These are phyloP conservation scores for Pyrus hybrid DNA, from an alignment of 331 rosid genomes.

Conservation along the genomic window DNA sequence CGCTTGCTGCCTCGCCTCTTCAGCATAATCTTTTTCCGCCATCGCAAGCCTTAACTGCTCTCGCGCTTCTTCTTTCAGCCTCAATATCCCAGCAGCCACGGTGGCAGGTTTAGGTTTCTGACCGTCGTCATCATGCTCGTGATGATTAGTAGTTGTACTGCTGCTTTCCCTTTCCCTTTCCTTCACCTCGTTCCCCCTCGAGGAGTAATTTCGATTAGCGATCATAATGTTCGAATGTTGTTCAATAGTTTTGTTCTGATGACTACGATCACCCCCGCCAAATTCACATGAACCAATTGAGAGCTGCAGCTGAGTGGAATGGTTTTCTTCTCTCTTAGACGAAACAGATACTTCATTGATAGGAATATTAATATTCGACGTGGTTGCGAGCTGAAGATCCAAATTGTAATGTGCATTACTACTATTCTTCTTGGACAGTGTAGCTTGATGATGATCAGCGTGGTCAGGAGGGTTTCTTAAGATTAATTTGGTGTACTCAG, in stretches of 20 bases:
- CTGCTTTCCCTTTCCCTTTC: conserved; percentile 6
- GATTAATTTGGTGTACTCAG: neutral
- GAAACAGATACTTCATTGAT: conserved; percentile 23
- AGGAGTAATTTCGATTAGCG: conserved; percentile 22
- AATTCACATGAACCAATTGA: conserved; percentile 70
- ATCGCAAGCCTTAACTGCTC: conserved; percentile 63
- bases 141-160: conserved; percentile 23
- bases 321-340: conserved; percentile 25
- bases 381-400: conserved; percentile 88
- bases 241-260: conserved; percentile 6
- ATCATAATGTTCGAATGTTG: neutral
- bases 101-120: neutral
- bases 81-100: neutral
- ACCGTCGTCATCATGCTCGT: neutral
- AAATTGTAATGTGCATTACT: conserved; percentile 37
- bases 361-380: conserved; percentile 14
- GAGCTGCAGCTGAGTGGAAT: conserved; percentile 64
- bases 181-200: conserved; percentile 21
- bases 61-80: conserved; percentile 51
- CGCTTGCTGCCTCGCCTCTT: conserved; percentile 79
- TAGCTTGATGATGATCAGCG: neutral
- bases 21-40: conserved; percentile 71
- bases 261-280: conserved; percentile 6
- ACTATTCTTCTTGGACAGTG: neutral
- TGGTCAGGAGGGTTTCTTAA: conserved; percentile 16